These are phyloP conservation scores for Aspergillus nidulans DNA, from an alignment of 495 filamentous ascomycete genomes.

Conservation along the genomic window DNA sequence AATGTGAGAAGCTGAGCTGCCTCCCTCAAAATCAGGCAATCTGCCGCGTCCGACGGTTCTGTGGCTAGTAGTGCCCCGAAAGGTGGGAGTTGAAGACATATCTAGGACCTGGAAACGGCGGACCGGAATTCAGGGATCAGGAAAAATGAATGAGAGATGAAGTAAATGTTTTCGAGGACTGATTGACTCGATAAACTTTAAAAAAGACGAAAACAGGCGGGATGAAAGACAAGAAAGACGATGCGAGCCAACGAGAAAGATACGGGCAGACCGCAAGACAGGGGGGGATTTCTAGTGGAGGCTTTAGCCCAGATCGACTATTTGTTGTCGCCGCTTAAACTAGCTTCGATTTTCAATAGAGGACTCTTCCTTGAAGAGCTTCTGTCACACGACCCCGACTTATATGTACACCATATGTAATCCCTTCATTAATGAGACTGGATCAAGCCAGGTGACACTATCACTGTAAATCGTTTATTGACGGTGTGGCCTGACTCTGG, in stretches of 20 bases:
- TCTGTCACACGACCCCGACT: neutral
- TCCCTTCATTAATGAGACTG: neutral
- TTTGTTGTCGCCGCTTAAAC: constrained; percentile 16
- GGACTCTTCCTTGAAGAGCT: neutral
- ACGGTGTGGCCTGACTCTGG: constrained; percentile 6
- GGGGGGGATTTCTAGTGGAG: constrained; percentile 8
- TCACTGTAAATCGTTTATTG: neutral
- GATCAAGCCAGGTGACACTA: neutral
- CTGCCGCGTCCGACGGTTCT: constrained; percentile 57
- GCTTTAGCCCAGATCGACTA: constrained; percentile 18
- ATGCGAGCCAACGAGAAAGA: constrained; percentile 18
- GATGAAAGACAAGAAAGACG: constrained; percentile 1
- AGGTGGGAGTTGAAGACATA: constrained; percentile 59
- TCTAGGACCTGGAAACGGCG: constrained; percentile 15
- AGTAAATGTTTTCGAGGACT: neutral
- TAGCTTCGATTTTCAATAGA: neutral
- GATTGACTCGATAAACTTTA: constrained; percentile 3
- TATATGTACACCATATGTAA: neutral
- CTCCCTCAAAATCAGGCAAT: constrained; percentile 62
- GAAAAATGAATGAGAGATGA: constrained; percentile 2
- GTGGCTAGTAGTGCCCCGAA: constrained; percentile 40
- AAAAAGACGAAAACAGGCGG: constrained; percentile 6
- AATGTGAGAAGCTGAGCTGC: constrained; percentile 70
- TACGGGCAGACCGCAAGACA: constrained; percentile 15
- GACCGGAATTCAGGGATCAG: constrained; percentile 8